Conservation (phyloP, 345 rosid genomes). For the Rhodamnia argentea region DNA sequence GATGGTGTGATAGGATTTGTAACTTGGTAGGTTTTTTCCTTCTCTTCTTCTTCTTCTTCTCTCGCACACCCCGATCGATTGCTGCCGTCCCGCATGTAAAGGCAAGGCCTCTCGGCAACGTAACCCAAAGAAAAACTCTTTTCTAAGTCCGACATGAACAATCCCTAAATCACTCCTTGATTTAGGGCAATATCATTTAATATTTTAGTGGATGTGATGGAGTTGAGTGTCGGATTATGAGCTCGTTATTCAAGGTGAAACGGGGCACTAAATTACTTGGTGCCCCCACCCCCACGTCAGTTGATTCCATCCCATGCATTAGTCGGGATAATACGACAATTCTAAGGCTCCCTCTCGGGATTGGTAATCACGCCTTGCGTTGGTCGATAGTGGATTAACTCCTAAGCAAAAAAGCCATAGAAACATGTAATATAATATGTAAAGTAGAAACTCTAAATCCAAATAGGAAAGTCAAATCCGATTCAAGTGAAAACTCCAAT, state of each 20-base stretch:
- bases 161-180: slow-evolving; percentile 52
- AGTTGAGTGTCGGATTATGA: not conserved
- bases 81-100: not conserved
- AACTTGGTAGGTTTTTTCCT: not conserved
- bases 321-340: not conserved
- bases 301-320: not conserved
- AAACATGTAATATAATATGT: not conserved
- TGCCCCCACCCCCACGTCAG: not conserved
- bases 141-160: not conserved
- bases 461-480: not conserved
- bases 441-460: not conserved
- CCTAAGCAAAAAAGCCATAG: not conserved
- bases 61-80: not conserved
- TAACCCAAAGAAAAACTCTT: not conserved
- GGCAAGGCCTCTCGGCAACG: not conserved
- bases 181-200: slow-evolving; percentile 13
- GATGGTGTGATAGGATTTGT: not conserved
- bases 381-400: not conserved
- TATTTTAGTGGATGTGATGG: not conserved
- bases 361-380: not conserved
- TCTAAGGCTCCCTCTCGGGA: not conserved
- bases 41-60: not conserved
- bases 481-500: not conserved
- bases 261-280: not conserved
- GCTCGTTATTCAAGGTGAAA: not conserved